A percentile compares a stretch with the other conserved stretches of the same genome.
These are phyloP conservation scores for Viola odorata DNA, from an alignment of 345 rosid species.

Conservation along the genomic window DNA sequence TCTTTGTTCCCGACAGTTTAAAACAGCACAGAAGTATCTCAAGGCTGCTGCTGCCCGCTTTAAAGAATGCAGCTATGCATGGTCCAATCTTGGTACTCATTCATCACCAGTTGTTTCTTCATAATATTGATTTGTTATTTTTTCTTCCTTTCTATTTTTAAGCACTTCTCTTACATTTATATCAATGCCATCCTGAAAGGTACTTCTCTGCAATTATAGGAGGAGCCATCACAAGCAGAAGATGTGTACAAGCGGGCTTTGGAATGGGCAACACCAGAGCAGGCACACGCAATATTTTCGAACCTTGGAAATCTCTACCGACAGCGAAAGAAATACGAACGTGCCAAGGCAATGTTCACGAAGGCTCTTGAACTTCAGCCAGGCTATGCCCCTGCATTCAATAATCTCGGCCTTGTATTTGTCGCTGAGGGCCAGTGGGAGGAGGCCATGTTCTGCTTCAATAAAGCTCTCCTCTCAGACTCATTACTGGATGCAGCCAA, in stretches of 20 bases:
- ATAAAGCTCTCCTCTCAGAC: conserved; percentile 63
- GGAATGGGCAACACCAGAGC: conserved; percentile 50
- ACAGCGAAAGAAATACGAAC: conserved; percentile 65
- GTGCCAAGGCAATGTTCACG: conserved; percentile 83
- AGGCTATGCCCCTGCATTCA: conserved; percentile 91
- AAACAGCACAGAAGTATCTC: conserved; percentile 77
- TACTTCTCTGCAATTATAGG: conserved; percentile 75
- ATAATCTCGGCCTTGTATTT: conserved; percentile 90
- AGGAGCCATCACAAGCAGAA: conserved; percentile 57
- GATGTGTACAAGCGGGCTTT: conserved; percentile 59
- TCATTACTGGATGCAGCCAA: conserved; percentile 91
- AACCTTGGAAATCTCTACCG: conserved; percentile 91
- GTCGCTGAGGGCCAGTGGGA: conserved; percentile 77
- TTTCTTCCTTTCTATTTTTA: no score
- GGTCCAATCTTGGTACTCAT: conserved; percentile 82
- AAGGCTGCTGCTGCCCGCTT: conserved; percentile 67
- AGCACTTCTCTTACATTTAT: conserved; percentile 1
- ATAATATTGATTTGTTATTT: background rate
- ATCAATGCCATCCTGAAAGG: conserved; percentile 29
- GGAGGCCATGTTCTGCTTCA: conserved; percentile 86
- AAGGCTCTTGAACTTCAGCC: conserved; percentile 81
- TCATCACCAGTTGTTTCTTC: background rate
- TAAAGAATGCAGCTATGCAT: conserved; percentile 59
- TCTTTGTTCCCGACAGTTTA: conserved; percentile 70
- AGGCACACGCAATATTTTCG: conserved; percentile 67